Evolutionary conservation across 352 stramenopile species (phyloP).

Genomic region (Pythium brassicae): DNA sequence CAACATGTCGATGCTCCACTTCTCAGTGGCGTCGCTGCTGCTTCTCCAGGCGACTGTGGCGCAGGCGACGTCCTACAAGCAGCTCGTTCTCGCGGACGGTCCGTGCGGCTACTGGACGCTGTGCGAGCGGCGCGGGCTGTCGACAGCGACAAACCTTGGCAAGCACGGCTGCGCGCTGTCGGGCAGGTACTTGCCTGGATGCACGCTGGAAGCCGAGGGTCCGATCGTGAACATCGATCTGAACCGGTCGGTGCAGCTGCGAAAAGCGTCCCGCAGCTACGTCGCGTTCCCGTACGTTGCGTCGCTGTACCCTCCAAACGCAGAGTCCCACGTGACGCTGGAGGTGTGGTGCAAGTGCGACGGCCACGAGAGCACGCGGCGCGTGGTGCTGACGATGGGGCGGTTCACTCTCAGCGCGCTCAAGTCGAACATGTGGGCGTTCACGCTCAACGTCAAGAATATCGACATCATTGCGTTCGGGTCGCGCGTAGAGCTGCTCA

Average conservation of each 20-base stretch:
- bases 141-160: slow-evolving; percentile 68
- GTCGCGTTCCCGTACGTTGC: slow-evolving; percentile 42
- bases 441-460: slow-evolving; percentile 73
- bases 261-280: slow-evolving; percentile 52
- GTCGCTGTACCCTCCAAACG: slow-evolving; percentile 31
- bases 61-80: slow-evolving; percentile 77
- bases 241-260: slow-evolving; percentile 65
- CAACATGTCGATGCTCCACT: slow-evolving; percentile 83
- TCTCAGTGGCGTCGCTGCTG: slow-evolving; percentile 84
- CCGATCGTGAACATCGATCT: slow-evolving; percentile 81
- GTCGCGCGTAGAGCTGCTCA: slow-evolving; percentile 41
- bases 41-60: slow-evolving; percentile 69
- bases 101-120: slow-evolving; percentile 86
- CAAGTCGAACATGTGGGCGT: slow-evolving; percentile 75
- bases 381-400: slow-evolving; percentile 68
- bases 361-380: slow-evolving; percentile 60
- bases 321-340: slow-evolving; percentile 46
- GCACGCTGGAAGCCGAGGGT: slow-evolving; percentile 64
- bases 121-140: slow-evolving; percentile 73
- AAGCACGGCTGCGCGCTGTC: slow-evolving; percentile 32
- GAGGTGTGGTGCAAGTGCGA: slow-evolving; percentile 78
- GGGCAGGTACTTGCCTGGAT: slow-evolving; percentile 57
- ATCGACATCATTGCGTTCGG: slow-evolving; percentile 71
- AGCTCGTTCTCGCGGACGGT: slow-evolving; percentile 58
- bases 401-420: slow-evolving; percentile 67